Base-by-base conservation (phyloP, 495 filamentous ascomycete genomes). In the Aspergillus diversus region DNA sequence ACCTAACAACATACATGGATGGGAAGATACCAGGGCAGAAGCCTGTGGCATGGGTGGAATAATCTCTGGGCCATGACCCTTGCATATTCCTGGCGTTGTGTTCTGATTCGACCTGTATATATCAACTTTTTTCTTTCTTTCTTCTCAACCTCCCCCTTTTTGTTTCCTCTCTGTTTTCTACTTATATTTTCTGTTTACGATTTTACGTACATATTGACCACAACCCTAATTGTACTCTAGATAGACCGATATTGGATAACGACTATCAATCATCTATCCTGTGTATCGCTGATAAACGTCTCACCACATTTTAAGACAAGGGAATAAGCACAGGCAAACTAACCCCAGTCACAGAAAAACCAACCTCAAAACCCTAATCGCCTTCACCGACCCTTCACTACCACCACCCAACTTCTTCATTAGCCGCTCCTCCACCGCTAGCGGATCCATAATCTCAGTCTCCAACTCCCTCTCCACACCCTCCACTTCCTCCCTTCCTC, bases 381-480 rank as follows among this genome's bases (percentile, higher is more conserved):
- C 67, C 42, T 63, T 72, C 1, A 64, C 17, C 0, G 37, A n/a
- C 9, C 63, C 62, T 2, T 27, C 21, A 27, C 21, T 27, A 27
- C 21, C 21, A 27, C 21, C 21, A 27, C 21, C 21, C 21, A 27
- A 2, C 21, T 27, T 71, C 69, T 21, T 72, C 69, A 5, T 60
- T 39, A 16, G 57, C 47, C 21, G 21, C 21, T 27, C 21, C 56
- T 66, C 63, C 42, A 59, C 56, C 16, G 51, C 47, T 21, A 49
- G 37, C 1, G 65, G 59, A 15, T 65, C 58, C 67, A 64, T 72
- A 9, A 72, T 51, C 53, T 47, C 55, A 55, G 55, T 33, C 57
- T 70, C 70, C 12, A 72, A 35, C 46, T 54, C 33, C 15, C 52
- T 33, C 12, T 61, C 63, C n/a, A 64, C 58, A 5, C 8, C 6